These are phyloP conservation scores for Calonectria pseudoreteaudii DNA, from an alignment of 2,329 filamentous ascomycete species.

Conservation along the genomic window DNA sequence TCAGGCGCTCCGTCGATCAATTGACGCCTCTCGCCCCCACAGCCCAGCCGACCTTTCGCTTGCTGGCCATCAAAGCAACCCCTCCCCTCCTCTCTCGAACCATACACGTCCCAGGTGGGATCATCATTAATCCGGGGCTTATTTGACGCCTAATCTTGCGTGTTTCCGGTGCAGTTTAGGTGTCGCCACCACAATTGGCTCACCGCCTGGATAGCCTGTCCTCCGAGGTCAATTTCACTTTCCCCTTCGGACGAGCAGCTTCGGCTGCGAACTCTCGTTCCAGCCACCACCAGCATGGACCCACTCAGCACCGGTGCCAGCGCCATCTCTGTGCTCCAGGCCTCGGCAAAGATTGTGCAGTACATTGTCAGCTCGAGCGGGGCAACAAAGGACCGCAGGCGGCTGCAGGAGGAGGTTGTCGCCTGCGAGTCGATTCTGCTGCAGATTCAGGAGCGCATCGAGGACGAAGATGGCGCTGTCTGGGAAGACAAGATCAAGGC, in stretches of 20 bases:
- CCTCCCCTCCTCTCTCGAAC: not conserved
- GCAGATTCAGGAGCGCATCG: not conserved
- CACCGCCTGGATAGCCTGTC: not conserved
- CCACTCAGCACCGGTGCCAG: not conserved
- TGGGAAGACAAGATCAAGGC: not conserved
- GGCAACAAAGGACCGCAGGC: not conserved
- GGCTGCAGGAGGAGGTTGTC: not conserved
- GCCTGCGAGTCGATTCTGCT: not conserved
- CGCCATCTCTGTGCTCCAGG: not conserved
- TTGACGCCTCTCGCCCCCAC: not conserved
- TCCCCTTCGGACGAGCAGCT: not conserved
- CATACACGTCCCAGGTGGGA: not conserved
- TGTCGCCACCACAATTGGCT: not conserved
- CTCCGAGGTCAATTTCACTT: not conserved
- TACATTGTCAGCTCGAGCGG: not conserved
- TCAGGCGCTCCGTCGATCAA: not conserved
- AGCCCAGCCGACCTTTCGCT: not conserved
- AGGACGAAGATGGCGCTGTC: not conserved
- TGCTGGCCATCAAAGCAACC: not conserved
- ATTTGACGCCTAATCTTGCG: not conserved
- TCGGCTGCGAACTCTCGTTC: not conserved
- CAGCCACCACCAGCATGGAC: not conserved
- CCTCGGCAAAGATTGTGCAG: not conserved
- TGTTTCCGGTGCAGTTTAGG: not conserved
- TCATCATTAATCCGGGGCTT: slow-evolving; percentile 1